Conservation (phyloP, 768 basidiomycete genomes). For the Rhizopogon vesiculosus region DNA sequence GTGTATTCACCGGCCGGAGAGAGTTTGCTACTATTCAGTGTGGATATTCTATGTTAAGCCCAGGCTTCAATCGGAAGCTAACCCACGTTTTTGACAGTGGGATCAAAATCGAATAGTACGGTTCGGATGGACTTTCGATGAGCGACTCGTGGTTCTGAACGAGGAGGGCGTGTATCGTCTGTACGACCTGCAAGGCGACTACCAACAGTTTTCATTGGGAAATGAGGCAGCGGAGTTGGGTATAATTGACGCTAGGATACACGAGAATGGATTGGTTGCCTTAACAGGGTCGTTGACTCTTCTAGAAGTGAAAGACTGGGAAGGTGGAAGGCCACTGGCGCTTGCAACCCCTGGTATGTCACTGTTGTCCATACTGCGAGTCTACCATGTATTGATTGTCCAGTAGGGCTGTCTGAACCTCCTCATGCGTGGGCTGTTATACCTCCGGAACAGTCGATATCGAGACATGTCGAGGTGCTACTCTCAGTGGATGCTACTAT, state of each 20-base stretch:
- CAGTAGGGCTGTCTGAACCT: constrained; percentile 65
- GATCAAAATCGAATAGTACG: constrained; percentile 79
- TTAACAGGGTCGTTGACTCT: constrained; percentile 71
- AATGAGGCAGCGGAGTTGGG: constrained; percentile 78
- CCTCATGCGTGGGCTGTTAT: constrained; percentile 87
- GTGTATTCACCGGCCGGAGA: constrained; percentile 86
- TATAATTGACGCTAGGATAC: constrained; percentile 79
- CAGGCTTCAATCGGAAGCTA: constrained; percentile 3
- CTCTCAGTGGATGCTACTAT: constrained; percentile 80
- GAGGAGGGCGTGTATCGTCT: constrained; percentile 91
- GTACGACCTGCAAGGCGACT: constrained; percentile 85
- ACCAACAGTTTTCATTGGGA: constrained; percentile 81
- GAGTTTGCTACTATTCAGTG: constrained; percentile 62
- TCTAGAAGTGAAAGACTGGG: constrained; percentile 88
- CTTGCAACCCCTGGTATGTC: constrained; percentile 71
- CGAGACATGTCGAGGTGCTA: constrained; percentile 86
- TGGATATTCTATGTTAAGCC: constrained; percentile 38
- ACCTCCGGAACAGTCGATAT: constrained; percentile 85
- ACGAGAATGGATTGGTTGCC: constrained; percentile 85
- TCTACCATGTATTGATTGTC: neutral
- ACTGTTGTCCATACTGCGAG: neutral
- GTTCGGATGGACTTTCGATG: constrained; percentile 83
- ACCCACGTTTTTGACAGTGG: constrained; percentile 57
- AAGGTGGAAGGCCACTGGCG: constrained; percentile 66
- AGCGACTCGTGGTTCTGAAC: constrained; percentile 78